phyloP scores from a whole-genome alignment of 2,329 filamentous ascomycete genomes.

The Penicillium sp. region DNA sequence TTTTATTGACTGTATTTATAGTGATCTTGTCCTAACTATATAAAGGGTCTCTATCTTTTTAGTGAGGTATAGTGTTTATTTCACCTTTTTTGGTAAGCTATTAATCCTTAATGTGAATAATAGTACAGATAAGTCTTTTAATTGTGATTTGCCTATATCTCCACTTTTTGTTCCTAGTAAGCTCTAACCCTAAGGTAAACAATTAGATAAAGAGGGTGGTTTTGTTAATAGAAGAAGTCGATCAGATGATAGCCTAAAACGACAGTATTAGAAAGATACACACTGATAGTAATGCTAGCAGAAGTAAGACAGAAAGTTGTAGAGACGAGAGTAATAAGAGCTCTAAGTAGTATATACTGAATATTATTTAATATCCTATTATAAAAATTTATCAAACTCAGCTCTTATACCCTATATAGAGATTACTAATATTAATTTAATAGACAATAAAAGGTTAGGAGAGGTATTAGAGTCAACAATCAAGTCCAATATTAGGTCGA shows the following conservation, averaged over 20 bases:
- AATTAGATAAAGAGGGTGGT: background rate
- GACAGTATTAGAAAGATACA: constrained; percentile 6
- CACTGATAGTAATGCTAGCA: constrained; percentile 10
- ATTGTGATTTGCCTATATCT: constrained; percentile 9
- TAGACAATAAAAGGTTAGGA: background rate
- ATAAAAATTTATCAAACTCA: constrained; percentile 1
- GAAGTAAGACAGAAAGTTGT: constrained; percentile 12
- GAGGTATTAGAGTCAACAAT: background rate
- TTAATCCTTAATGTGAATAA: constrained; percentile 6
- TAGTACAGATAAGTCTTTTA: background rate
- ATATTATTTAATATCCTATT: constrained; percentile 5
- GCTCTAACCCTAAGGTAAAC: constrained; percentile 3
- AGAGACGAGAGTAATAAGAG: constrained; percentile 5
- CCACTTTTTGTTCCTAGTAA: constrained; percentile 13
- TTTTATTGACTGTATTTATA: constrained; percentile 22
- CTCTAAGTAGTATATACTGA: constrained; percentile 4
- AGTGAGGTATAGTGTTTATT: constrained; percentile 23
- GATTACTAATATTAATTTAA: background rate
- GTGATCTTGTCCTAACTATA: constrained; percentile 1
- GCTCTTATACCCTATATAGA: background rate
- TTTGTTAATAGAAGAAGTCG: background rate
- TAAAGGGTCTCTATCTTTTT: constrained; percentile 16
- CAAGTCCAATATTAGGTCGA: background rate
- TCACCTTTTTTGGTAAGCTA: constrained; percentile 22
- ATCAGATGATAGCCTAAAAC: constrained; percentile 8